These are phyloP conservation scores for Prunus yedoensis DNA, from an alignment of 331 rosid genomes.

Conservation along the genomic window DNA sequence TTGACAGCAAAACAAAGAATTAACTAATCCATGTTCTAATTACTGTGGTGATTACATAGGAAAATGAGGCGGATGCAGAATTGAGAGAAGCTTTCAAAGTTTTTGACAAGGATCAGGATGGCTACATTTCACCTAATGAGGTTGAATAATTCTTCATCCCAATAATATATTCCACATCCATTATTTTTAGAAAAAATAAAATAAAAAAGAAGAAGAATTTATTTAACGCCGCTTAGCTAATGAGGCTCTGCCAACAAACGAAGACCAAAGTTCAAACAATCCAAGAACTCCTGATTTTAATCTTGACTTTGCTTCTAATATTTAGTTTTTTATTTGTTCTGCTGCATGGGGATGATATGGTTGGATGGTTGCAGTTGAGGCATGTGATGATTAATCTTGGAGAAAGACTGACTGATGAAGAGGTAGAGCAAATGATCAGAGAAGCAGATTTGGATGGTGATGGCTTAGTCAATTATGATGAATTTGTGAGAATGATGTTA, in stretches of 20 bases:
- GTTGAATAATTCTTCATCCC: constrained; percentile 25
- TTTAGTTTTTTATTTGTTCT: background rate
- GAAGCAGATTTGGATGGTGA: constrained; percentile 79
- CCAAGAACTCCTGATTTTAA: background rate
- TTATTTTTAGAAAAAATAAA: too few relatives aligned
- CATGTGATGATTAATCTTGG: constrained; percentile 55
- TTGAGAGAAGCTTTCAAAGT: constrained; percentile 58
- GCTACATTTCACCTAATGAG: constrained; percentile 64
- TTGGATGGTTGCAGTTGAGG: constrained; percentile 39
- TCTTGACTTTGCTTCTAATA: background rate
- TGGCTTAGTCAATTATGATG: constrained; percentile 59
- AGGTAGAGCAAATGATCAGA: constrained; percentile 62
- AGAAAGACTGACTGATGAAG: constrained; percentile 61
- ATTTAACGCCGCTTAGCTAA: background rate
- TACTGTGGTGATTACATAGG: constrained; percentile 24
- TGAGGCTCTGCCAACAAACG: background rate
- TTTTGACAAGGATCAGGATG: constrained; percentile 69
- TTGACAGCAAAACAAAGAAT: background rate
- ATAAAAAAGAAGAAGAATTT: background rate
- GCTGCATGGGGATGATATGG: background rate
- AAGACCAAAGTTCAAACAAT: background rate
- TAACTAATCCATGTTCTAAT: background rate
- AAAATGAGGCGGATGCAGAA: constrained; percentile 56
- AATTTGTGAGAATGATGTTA: constrained; percentile 68
- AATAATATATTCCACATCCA: too few relatives aligned